Percentiles rank a stretch among this genome's conserved stretches.
phyloP scores from a whole-genome alignment of 495 filamentous ascomycete species.

The Oidiodendron maius region DNA sequence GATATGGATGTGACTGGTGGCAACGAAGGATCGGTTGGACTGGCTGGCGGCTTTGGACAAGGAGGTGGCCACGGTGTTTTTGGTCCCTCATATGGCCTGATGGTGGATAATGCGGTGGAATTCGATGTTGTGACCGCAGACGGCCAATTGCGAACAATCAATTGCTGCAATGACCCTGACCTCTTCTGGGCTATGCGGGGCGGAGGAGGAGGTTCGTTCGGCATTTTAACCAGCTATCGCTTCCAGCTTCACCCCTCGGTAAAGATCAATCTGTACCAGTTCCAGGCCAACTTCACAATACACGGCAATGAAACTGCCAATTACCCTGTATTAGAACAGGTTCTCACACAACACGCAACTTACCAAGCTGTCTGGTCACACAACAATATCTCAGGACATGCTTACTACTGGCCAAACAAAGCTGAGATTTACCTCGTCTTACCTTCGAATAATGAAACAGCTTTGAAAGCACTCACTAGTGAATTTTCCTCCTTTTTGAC shows the following conservation, averaged over 20 bases:
- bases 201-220: constrained; percentile 26
- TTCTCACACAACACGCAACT: background rate
- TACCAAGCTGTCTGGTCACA: too few species aligned
- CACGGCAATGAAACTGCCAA: constrained; percentile 7
- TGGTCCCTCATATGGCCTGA: constrained; percentile 49
- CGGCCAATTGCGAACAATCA: constrained; percentile 45
- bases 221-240: constrained; percentile 1
- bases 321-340: constrained; percentile 6
- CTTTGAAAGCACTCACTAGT: too few species aligned
- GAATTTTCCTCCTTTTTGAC: too few species aligned
- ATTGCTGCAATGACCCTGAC: constrained; percentile 47
- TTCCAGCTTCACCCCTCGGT: constrained; percentile 3
- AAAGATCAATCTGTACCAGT: constrained; percentile 19
- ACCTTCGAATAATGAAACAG: too few species aligned
- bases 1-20: constrained; percentile 23
- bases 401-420: too few species aligned
- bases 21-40: constrained; percentile 16
- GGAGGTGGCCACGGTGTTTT: constrained; percentile 54
- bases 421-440: too few species aligned
- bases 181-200: constrained; percentile 63
- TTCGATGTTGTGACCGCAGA: constrained; percentile 51
- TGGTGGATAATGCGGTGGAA: constrained; percentile 53
- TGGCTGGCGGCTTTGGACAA: constrained; percentile 49
- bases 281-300: constrained; percentile 21
- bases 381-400: too few species aligned